Base-by-base conservation (phyloP, 306 rosid species). In the Casuarina cunninghamiana region DNA sequence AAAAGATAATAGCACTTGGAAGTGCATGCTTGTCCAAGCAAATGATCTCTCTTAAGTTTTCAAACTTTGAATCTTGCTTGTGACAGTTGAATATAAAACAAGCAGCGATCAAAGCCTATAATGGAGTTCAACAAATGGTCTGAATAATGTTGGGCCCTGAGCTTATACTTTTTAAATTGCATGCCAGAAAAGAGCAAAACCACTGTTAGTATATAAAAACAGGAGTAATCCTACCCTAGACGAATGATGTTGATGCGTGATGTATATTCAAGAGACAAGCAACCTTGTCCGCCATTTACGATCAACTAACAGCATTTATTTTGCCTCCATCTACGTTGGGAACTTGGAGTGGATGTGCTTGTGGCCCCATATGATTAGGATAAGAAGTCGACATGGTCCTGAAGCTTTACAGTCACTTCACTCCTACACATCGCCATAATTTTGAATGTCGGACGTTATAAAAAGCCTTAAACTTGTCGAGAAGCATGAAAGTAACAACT, bases 101-200 rank as follows among this genome's bases (percentile, higher is more conserved):
- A 26, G 26, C 65, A 58, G 6, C 6, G 57, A 51, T 26, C 65
- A 10, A 58, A 58, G 26, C 37, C 41, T n/a, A 45, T 70, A 17
- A 10, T 45, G 11, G 48, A 69, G 13, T 10, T 42, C 53, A n/a
- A 9, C 38, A 21, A 17, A 17, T 21, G 45, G 17, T 69, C 12
- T 69, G 10, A 1, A n/a, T 69, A 42, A 41, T 41, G 3, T 26
- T 26, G 32, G 32, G 32, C 32, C 32, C 32, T 26, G 32, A 26
- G 32, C 32, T 26, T 9, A 51, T 53, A 45, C 62, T 53, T 57
- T 45, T 9, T 17, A 46, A 68, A 12, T 67, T 57, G 74, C 79
- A 69, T 79, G 82, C 85, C 62, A 39, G 37, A 44, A 80, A 80
- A 78, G 85, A 66, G 26, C 50, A 71, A 57, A 75, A 75, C 13